Evolutionary conservation across 805 yeast species (phyloP).

Genomic region (Wickerhamomyces bisporus): DNA sequence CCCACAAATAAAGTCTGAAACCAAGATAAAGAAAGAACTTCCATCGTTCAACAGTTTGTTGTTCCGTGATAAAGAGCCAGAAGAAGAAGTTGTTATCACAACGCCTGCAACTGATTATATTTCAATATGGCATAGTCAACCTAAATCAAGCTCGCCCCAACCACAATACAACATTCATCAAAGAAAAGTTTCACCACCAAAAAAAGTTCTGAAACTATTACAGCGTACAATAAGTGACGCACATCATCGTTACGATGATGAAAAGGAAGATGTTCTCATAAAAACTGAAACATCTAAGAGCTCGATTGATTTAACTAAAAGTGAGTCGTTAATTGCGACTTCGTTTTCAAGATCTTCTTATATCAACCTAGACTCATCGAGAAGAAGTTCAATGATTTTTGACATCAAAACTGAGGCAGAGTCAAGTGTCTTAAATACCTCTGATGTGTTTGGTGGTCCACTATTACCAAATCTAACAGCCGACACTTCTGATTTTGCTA

Average conservation of each 20-base stretch:
- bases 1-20: conserved; percentile 2
- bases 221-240: conserved; percentile 13
- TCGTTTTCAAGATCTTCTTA: conserved; percentile 20
- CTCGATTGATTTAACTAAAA: conserved; percentile 5
- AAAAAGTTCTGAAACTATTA: conserved; percentile 16
- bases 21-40: conserved; percentile 2
- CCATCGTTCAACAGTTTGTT: conserved; percentile 20
- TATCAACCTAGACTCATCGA: conserved; percentile 18
- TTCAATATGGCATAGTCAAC: conserved; percentile 27
- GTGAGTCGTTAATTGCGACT: conserved; percentile 18
- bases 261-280: conserved; percentile 5
- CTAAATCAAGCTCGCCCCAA: conserved; percentile 19
- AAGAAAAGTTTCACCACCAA: conserved; percentile 18
- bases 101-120: conserved; percentile 21
- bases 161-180: conserved; percentile 18
- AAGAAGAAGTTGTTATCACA: neutral
- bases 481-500: conserved; percentile 43
- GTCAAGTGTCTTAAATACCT: neutral
- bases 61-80: conserved; percentile 22
- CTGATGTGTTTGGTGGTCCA: conserved; percentile 2
- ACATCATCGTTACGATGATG: conserved; percentile 10
- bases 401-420: neutral
- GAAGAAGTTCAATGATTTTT: conserved; percentile 6
- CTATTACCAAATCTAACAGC: conserved; percentile 39
- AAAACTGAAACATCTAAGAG: conserved; percentile 6